Percentiles rank a stretch among this genome's conserved stretches.
These are phyloP conservation scores for Aplosporella prunicola DNA, from an alignment of 2,329 filamentous ascomycete species.

Conservation along the genomic window DNA sequence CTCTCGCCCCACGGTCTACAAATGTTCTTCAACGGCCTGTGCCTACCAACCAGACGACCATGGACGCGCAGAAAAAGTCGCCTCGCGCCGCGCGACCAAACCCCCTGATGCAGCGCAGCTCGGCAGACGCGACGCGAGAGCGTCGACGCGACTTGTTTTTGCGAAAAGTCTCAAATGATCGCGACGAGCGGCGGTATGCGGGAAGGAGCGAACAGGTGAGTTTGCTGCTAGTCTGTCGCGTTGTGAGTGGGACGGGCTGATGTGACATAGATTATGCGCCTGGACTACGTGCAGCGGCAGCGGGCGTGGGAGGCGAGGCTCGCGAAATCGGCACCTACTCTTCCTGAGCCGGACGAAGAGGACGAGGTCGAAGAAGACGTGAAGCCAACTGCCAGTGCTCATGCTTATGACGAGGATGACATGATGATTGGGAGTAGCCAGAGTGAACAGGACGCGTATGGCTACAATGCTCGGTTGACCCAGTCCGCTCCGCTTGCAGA, in stretches of 20 bases:
- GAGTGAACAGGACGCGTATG: not conserved
- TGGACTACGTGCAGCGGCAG: constrained; percentile 37
- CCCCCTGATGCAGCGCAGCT: constrained; percentile 48
- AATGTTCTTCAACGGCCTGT: constrained; percentile 3
- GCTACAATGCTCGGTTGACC: not conserved
- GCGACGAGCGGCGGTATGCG: constrained; percentile 39
- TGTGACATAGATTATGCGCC: constrained; percentile 32
- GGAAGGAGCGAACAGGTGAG: constrained; percentile 38
- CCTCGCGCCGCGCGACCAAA: constrained; percentile 46
- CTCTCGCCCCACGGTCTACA: constrained; percentile 7
- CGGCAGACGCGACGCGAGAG: constrained; percentile 48
- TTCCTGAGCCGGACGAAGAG: constrained; percentile 17
- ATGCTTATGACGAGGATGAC: constrained; percentile 4
- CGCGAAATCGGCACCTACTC: constrained; percentile 30
- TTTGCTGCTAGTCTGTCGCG: not conserved
- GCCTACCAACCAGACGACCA: not conserved
- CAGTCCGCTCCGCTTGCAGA: not conserved
- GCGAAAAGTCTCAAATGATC: constrained; percentile 41
- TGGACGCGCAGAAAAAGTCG: constrained; percentile 1
- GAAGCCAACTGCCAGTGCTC: not conserved
- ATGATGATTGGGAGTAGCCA: constrained; percentile 5
- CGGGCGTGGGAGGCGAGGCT: constrained; percentile 37
- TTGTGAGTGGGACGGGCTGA: not conserved
- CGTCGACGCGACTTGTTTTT: constrained; percentile 59
- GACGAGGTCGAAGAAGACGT: constrained; percentile 18